These are phyloP conservation scores for Alternaria sp. DNA, from an alignment of 2,329 filamentous ascomycete species.

Conservation along the genomic window DNA sequence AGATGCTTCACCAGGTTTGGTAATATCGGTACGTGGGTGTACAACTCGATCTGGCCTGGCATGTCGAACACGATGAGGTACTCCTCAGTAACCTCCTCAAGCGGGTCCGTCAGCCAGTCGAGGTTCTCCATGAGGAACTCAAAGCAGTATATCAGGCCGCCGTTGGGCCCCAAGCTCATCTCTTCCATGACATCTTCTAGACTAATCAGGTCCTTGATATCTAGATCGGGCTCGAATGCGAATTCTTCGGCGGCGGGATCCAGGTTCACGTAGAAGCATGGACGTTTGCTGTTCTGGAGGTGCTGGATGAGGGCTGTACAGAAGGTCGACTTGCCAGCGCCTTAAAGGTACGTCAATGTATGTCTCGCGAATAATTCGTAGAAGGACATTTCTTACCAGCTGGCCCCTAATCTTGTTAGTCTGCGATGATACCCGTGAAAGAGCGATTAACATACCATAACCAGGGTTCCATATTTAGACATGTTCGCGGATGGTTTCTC, in stretches of 20 bases:
- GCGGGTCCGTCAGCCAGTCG: constrained; percentile 85
- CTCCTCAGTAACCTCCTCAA: constrained; percentile 88
- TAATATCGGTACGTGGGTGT: constrained; percentile 94
- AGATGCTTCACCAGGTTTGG: constrained; percentile 84
- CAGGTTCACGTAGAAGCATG: constrained; percentile 97
- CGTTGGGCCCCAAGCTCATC: constrained; percentile 87
- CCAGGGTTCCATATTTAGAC: constrained; percentile 93
- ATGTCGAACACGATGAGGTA: constrained; percentile 98
- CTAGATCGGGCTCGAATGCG: constrained; percentile 87
- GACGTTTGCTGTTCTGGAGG: constrained; percentile 87
- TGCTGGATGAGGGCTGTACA: constrained; percentile 93
- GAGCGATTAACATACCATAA: constrained; percentile 68
- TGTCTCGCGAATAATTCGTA: no score
- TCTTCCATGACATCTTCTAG: constrained; percentile 98
- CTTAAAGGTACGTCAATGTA: no score
- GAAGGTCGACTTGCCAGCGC: constrained; percentile 97
- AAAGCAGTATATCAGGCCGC: constrained; percentile 94
- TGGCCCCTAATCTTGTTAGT: constrained; percentile 66
- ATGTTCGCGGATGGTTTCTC: constrained; percentile 58
- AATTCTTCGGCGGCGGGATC: constrained; percentile 95
- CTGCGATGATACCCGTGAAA: background rate
- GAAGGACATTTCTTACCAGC: constrained; percentile 59
- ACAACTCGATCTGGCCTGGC: constrained; percentile 98
- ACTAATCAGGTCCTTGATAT: constrained; percentile 94
- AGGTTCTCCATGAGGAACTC: constrained; percentile 95